Conservation (phyloP, 208 protist genomes). For the Trypanosoma theileri region DNA sequence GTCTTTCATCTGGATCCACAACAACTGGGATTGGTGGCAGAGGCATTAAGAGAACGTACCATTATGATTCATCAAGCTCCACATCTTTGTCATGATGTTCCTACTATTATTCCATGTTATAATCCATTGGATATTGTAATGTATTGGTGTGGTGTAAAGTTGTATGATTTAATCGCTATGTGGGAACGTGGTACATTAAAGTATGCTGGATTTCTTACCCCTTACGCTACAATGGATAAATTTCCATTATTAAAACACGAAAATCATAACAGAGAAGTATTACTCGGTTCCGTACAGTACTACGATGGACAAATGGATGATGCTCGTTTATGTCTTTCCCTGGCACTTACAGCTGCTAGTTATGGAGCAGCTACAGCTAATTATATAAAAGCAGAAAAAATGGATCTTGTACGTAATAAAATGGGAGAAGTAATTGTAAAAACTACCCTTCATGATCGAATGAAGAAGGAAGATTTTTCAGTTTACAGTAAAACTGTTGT, state of each 20-base stretch:
- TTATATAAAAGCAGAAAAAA: conserved; percentile 79
- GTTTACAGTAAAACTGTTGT: conserved; percentile 89
- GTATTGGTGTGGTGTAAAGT: conserved; percentile 85
- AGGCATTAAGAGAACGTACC: conserved; percentile 91
- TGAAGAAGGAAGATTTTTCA: conserved; percentile 62
- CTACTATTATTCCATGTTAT: conserved; percentile 94
- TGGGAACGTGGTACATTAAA: conserved; percentile 72
- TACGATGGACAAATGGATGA: conserved; percentile 97
- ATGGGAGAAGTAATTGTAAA: conserved; percentile 62
- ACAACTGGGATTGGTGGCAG: conserved; percentile 90
- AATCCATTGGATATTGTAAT: conserved; percentile 75
- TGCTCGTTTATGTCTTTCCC: conserved; percentile 91
- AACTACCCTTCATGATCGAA: conserved; percentile 71
- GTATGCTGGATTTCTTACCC: conserved; percentile 81
- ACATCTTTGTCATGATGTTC: conserved; percentile 88
- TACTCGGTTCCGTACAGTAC: conserved; percentile 92
- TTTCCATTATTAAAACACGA: conserved; percentile 77
- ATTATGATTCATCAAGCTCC: conserved; percentile 94
- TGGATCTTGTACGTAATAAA: conserved; percentile 51
- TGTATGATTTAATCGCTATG: conserved; percentile 90
- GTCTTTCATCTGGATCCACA: conserved; percentile 81
- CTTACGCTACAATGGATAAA: conserved; percentile 68
- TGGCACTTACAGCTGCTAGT: conserved; percentile 92
- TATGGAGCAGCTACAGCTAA: conserved; percentile 93
- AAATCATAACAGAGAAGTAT: conserved; percentile 47